phyloP scores from a whole-genome alignment of 108 stramenopile species.

The Fistulifera pelliculosa region DNA sequence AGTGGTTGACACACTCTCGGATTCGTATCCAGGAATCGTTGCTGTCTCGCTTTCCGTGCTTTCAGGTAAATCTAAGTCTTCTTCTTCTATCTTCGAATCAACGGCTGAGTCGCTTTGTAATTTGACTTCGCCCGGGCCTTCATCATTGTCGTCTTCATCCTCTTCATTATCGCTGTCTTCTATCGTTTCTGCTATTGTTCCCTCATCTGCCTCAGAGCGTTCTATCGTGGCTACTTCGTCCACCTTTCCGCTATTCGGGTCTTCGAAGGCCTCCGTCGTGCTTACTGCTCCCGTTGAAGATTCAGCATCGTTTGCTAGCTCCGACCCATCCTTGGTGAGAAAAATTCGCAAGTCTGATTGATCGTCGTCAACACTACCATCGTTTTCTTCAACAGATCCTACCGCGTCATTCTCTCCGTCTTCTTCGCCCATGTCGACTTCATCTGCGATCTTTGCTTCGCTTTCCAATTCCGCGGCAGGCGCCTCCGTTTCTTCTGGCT shows the following conservation, averaged over 20 bases:
- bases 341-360: constrained; percentile 7
- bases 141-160: background rate
- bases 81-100: background rate
- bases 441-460: constrained; percentile 1
- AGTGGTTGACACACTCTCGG: background rate
- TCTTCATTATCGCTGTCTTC: background rate
- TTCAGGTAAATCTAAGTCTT: background rate
- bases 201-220: constrained; percentile 13
- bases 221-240: constrained; percentile 4
- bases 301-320: background rate
- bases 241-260: constrained; percentile 3
- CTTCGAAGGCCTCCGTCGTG: constrained; percentile 14
- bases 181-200: background rate
- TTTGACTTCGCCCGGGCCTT: background rate
- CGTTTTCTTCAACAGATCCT: constrained; percentile 5
- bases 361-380: constrained; percentile 7
- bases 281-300: constrained; percentile 5
- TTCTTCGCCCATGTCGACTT: background rate
- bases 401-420: background rate
- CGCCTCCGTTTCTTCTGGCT: constrained; percentile 22
- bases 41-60: background rate
- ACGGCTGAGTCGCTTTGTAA: background rate
- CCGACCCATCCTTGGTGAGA: background rate
- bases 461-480: constrained; percentile 13
- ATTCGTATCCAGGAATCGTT: background rate